Evolutionary conservation across 371 early-diverging fungal species (phyloP), one percentile per base, ranked within the genome.

Genomic region (Funneliformis caledonium): DNA sequence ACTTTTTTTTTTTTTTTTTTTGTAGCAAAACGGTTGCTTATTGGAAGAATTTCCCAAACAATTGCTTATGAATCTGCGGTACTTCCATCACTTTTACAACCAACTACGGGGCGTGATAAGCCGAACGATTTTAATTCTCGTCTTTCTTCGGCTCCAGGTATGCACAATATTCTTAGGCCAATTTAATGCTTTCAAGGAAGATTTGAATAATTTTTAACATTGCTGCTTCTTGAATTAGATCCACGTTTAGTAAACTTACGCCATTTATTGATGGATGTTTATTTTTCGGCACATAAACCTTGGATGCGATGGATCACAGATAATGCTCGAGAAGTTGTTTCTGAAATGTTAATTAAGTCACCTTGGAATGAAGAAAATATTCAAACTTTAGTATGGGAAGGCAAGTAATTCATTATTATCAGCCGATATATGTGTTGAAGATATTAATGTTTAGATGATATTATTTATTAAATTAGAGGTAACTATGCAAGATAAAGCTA

Each of bases 321-420:
- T 70, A 70, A 68, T 48, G 69, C 59, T 19, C n/a, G 43, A 60
- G 22, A 56, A 37, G 56, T 19, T 12, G 42, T 79, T 4, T 8
- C 6, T 43, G 22, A 50, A 33, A 69, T 79, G 45, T 70, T 79
- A 59, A 31, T 12, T n/a, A 70, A 56, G 56, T 42, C 80, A 8
- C 56, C 59, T 33, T 79, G 80, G 80, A 50, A 79, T 43, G 80
- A 70, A 60, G 10, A 50, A 33, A 68, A 68, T 33, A 45, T 78
- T 22, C 68, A 70, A 68, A 79, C 80, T 14, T 60, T 79, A 16
- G 52, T 79, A 7, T 79, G 80, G 80, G 80, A 79, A 79, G 80
- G 80, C 70, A 70, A 70, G n/a, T 26, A 19, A 16, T 67, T 37
- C 10, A 42, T 22, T 9, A 31, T 62, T 26, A 62, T 22, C 11